Evolutionary conservation across 2,329 filamentous ascomycete genomes (phyloP).

Genomic region (Arachnopeziza araneosa): DNA sequence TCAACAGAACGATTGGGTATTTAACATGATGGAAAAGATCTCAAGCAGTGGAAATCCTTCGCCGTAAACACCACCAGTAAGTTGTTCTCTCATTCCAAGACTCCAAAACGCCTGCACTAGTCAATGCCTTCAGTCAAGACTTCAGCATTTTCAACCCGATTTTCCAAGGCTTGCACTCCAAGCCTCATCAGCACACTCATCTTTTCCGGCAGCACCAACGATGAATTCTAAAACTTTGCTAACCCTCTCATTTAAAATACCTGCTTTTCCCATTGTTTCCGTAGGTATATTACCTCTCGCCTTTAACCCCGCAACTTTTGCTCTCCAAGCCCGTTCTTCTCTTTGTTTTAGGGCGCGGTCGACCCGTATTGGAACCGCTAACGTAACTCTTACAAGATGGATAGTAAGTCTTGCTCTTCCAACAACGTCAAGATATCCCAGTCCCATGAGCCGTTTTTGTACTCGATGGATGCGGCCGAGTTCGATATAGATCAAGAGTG

Average conservation of each 20-base stretch:
- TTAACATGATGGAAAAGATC: background rate
- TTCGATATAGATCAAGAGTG: constrained; percentile 35
- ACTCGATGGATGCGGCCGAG: constrained; percentile 35
- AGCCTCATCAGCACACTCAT: constrained; percentile 34
- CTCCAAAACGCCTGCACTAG: background rate
- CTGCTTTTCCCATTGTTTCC: constrained; percentile 25
- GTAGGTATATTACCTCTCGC: constrained; percentile 30
- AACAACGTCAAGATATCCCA: constrained; percentile 35
- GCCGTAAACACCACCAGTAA: background rate
- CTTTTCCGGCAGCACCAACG: constrained; percentile 35
- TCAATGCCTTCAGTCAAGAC: background rate
- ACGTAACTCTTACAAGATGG: constrained; percentile 34
- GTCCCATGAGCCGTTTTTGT: constrained; percentile 33
- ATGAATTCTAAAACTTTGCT: constrained; percentile 36
- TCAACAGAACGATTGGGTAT: background rate
- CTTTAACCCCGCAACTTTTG: constrained; percentile 32
- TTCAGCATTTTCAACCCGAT: background rate
- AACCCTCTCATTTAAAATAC: constrained; percentile 35
- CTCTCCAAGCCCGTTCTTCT: constrained; percentile 34
- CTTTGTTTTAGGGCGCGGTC: constrained; percentile 34
- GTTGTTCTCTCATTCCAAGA: background rate
- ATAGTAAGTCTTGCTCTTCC: constrained; percentile 33
- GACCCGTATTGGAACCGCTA: constrained; percentile 36
- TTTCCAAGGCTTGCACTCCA: constrained; percentile 27
- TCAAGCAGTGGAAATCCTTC: background rate